Percentiles rank a stretch among this genome's conserved stretches.
Evolutionary conservation across 208 protist species (phyloP).

Genomic region (Acanthamoeba quina): DNA sequence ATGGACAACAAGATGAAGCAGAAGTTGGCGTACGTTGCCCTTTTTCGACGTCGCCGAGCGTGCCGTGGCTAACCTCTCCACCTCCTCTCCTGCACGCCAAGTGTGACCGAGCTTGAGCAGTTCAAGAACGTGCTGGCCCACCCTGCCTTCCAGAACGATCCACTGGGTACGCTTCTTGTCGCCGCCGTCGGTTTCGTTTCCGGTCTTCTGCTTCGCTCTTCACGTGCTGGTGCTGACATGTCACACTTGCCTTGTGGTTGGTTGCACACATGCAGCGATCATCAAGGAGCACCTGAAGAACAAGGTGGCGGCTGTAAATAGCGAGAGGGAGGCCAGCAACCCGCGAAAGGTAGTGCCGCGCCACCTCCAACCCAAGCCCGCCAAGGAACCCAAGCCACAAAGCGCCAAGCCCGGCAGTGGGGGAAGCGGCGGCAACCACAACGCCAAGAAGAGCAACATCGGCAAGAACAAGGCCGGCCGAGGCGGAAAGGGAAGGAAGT

Average conservation of each 20-base stretch:
- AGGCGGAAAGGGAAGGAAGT: neutral
- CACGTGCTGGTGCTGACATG: neutral
- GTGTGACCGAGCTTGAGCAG: conserved; percentile 35
- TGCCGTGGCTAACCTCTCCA: no score
- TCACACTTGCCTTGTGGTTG: neutral
- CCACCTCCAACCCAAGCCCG: neutral
- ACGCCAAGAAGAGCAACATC: neutral
- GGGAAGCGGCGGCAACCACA: no score
- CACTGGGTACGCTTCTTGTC: neutral
- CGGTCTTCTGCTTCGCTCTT: no score
- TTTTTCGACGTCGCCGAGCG: neutral
- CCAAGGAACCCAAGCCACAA: neutral
- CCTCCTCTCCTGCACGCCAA: neutral
- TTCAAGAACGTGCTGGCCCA: conserved; percentile 61
- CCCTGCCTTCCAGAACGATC: conserved; percentile 39
- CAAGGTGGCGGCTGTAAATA: conserved; percentile 47
- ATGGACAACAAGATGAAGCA: conserved; percentile 4
- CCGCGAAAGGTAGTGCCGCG: conserved; percentile 33
- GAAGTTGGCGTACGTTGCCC: neutral
- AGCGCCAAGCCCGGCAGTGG: neutral
- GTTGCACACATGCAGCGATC: neutral
- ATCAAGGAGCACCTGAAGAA: conserved; percentile 60
- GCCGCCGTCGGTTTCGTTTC: no score
- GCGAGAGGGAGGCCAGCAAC: conserved; percentile 8
- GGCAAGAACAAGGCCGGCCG: neutral